These are phyloP conservation scores for Neolecta irregularis DNA, from an alignment of 1,139 yeast genomes.

Conservation along the genomic window DNA sequence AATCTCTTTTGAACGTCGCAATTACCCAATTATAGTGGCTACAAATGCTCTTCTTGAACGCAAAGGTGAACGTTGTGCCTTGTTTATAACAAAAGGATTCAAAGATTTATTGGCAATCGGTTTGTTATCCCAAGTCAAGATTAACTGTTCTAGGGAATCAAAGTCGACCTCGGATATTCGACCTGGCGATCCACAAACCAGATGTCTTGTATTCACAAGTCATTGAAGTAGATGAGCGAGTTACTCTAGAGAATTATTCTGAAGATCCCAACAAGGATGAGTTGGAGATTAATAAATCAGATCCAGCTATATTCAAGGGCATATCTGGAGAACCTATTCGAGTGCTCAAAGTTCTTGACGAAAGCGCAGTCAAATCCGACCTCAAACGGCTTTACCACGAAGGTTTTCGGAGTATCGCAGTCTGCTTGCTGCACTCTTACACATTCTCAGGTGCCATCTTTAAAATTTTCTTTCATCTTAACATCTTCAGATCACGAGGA, in stretches of 20 bases:
- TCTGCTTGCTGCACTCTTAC: conserved; percentile 54
- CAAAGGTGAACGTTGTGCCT: conserved; percentile 49
- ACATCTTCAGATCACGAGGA: conserved; percentile 52
- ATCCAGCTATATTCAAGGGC: conserved; percentile 32
- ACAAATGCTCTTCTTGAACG: conserved; percentile 60
- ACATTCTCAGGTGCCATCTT: too few species aligned
- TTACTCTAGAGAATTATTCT: conserved; percentile 49
- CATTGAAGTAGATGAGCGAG: conserved; percentile 56
- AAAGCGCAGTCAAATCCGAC: conserved; percentile 27
- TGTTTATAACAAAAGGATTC: conserved; percentile 52
- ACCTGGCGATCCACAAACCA: conserved; percentile 43
- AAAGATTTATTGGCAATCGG: conserved; percentile 52
- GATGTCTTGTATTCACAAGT: conserved; percentile 47
- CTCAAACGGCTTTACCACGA: conserved; percentile 32
- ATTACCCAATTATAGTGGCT: too few species aligned
- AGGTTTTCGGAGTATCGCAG: conserved; percentile 52
- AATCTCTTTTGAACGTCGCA: too few species aligned
- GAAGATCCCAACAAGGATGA: conserved; percentile 29
- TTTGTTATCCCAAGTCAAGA: too few species aligned
- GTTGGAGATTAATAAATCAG: conserved; percentile 19
- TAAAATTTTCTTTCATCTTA: too few species aligned
- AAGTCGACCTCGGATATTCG: conserved; percentile 55
- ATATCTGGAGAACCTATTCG: conserved; percentile 50
- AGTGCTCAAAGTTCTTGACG: conserved; percentile 35
- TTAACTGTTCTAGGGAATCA: too few species aligned